Percentiles rank a stretch among this genome's conserved stretches.
phyloP scores from a whole-genome alignment of 306 rosid genomes.

The Acacia crassicarpa region DNA sequence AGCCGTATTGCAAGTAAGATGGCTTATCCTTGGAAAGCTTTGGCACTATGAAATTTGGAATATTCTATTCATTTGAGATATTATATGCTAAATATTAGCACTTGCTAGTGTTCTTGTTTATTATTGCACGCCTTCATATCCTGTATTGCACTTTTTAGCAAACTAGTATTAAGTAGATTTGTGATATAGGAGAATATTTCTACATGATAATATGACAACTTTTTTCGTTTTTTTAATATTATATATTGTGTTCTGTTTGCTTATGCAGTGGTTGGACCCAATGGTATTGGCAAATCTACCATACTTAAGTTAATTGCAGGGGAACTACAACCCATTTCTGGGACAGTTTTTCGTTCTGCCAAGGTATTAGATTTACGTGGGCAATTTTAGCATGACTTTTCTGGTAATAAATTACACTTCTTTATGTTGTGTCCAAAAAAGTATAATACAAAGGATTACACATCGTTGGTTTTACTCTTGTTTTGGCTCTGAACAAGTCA shows the following conservation, averaged over 20 bases:
- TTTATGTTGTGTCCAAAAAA: conserved; percentile 13
- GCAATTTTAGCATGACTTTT: conserved; percentile 5
- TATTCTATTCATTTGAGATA: not conserved
- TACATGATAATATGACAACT: not conserved
- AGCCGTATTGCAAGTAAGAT: conserved; percentile 98
- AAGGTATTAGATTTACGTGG: conserved; percentile 57
- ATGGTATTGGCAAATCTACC: conserved; percentile 99
- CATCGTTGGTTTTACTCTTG: not conserved
- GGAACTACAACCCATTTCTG: conserved; percentile 94
- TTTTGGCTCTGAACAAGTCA: not conserved
- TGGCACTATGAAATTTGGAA: not conserved
- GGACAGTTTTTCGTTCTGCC: conserved; percentile 96
- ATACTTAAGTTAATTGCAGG: conserved; percentile 97
- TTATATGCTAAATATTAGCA: conserved; percentile 19
- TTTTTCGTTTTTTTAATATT: conserved; percentile 15
- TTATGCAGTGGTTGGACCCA: conserved; percentile 98
- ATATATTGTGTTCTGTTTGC: conserved; percentile 31
- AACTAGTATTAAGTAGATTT: conserved; percentile 14
- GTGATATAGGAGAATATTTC: conserved; percentile 18
- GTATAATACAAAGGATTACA: not conserved
- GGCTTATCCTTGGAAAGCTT: conserved; percentile 22
- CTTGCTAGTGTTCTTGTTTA: conserved; percentile 5
- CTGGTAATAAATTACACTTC: not conserved
- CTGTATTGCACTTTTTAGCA: conserved; percentile 25
- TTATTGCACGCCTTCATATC: conserved; percentile 16